A percentile compares a stretch with the other conserved stretches of the same genome.
These are phyloP conservation scores for Hericium alpestre DNA, from an alignment of 768 basidiomycete species.

Conservation along the genomic window DNA sequence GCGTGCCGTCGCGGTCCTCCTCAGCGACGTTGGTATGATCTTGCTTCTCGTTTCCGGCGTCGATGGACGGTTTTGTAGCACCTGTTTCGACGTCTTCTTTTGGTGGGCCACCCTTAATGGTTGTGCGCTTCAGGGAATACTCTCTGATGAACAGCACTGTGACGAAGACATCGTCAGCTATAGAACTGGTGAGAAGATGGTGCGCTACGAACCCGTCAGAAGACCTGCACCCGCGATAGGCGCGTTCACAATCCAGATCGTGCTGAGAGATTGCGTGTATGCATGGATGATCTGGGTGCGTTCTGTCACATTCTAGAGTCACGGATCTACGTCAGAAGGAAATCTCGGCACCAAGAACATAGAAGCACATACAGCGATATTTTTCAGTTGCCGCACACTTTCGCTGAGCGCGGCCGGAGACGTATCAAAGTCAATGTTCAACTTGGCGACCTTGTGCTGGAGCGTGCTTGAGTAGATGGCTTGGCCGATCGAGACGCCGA, in stretches of 20 bases:
- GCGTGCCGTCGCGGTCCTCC: not conserved
- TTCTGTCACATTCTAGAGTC: slow-evolving; percentile 20
- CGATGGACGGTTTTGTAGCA: not conserved
- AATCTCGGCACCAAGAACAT: slow-evolving; percentile 8
- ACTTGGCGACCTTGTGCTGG: slow-evolving; percentile 16
- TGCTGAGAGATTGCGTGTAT: slow-evolving; percentile 26
- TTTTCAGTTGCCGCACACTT: slow-evolving; percentile 18
- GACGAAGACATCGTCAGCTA: not conserved
- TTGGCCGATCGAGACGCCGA: slow-evolving; percentile 66
- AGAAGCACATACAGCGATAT: slow-evolving; percentile 12
- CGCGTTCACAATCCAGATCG: slow-evolving; percentile 29
- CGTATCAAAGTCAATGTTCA: slow-evolving; percentile 7
- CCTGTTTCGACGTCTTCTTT: slow-evolving; percentile 15
- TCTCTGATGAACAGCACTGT: slow-evolving; percentile 24
- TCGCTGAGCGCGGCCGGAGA: slow-evolving; percentile 15
- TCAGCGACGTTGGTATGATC: not conserved
- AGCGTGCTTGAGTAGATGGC: slow-evolving; percentile 53
- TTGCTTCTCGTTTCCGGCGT: not conserved
- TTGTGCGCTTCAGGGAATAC: slow-evolving; percentile 25
- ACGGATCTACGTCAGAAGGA: not conserved
- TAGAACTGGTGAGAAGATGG: not conserved
- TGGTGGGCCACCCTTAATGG: slow-evolving; percentile 5
- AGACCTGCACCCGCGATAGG: slow-evolving; percentile 23
- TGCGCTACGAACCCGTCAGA: slow-evolving; percentile 16
- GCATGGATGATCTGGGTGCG: slow-evolving; percentile 23